A percentile compares a stretch with the other conserved stretches of the same genome.
These are phyloP conservation scores for Phytophthora multivora DNA, from an alignment of 352 stramenopile species.

Conservation along the genomic window DNA sequence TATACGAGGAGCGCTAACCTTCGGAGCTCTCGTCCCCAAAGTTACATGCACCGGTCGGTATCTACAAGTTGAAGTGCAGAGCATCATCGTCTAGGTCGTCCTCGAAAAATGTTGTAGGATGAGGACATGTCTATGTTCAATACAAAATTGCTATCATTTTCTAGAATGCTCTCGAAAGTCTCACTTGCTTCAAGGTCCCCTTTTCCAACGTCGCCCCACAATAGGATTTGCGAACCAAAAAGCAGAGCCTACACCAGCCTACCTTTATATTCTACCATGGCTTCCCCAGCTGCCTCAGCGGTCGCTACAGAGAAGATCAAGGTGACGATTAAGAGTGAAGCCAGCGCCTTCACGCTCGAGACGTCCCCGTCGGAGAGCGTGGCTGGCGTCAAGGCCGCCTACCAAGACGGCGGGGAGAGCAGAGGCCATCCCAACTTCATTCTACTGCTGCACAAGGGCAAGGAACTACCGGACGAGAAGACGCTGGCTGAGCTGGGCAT, in stretches of 20 bases:
- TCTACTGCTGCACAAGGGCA: conserved; percentile 85
- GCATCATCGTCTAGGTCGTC: no score
- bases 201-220: not conserved
- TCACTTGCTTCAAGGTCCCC: conserved; percentile 5
- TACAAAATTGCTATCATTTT: no score
- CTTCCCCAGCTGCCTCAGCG: conserved; percentile 6
- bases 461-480: conserved; percentile 87
- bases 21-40: no score
- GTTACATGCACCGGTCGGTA: no score
- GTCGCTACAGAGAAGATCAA: conserved; percentile 53
- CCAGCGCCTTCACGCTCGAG: conserved; percentile 66
- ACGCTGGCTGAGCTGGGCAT: conserved; percentile 69
- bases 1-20: no score
- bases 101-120: no score
- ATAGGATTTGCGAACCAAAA: conserved; percentile 14
- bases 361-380: conserved; percentile 74
- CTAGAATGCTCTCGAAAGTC: conserved; percentile 7
- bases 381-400: conserved; percentile 82
- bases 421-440: conserved; percentile 62
- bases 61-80: no score
- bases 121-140: no score
- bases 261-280: conserved; percentile 16
- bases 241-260: not conserved
- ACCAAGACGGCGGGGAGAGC: conserved; percentile 77
- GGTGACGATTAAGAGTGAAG: conserved; percentile 84